Base-by-base conservation (phyloP, 1,284 basidiomycete species). In the Pulchroboletus neoregius region DNA sequence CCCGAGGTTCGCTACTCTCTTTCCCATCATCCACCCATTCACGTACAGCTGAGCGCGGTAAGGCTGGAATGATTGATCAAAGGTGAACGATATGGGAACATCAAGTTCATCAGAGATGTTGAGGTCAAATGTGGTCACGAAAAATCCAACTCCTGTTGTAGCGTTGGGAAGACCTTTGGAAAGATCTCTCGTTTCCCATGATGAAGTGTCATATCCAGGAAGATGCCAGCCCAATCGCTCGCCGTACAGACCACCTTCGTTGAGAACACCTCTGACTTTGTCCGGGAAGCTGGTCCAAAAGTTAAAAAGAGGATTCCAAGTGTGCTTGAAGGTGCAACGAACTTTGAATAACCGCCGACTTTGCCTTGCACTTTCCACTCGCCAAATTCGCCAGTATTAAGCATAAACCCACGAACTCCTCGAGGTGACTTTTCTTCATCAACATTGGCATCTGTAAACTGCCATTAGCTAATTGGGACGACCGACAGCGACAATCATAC, bases 21-120 rank as follows among this genome's bases (percentile, higher is more conserved):
- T 89, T 6, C 88, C 87, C 78, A 87, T 87, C 74, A 84, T 81
- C 88, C 88, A 91, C n/a, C 87, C 87, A 57, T 91, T 91, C 22
- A 91, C 83, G 50, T 84, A 91, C 42, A 91, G 52, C 35, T 80
- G 69, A 2, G 83, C 84, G 22, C 88, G 75, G 57, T 88, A 91
- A n/a, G 82, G 72, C 50, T 82, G 73, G 7, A 69, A 60, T 2
- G 71, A 65, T 31, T 78, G 72, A 44, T 80, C 76, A 58, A 89
- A 90, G 2, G 73, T 78, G 60, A 90, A 87, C 22, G 80, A 84
- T 55, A 88, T 68, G 48, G 77, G 74, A 5, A 78, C 76, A 56
- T 90, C 87, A 30, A 78, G 63, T 9, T 73, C 78, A n/a, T 60
- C 55, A 0, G 80, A 79, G 28, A 89, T 71, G 28, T 74, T 58